These are phyloP conservation scores for Colletotrichum sidae DNA, from an alignment of 2,329 filamentous ascomycete species.

Conservation along the genomic window DNA sequence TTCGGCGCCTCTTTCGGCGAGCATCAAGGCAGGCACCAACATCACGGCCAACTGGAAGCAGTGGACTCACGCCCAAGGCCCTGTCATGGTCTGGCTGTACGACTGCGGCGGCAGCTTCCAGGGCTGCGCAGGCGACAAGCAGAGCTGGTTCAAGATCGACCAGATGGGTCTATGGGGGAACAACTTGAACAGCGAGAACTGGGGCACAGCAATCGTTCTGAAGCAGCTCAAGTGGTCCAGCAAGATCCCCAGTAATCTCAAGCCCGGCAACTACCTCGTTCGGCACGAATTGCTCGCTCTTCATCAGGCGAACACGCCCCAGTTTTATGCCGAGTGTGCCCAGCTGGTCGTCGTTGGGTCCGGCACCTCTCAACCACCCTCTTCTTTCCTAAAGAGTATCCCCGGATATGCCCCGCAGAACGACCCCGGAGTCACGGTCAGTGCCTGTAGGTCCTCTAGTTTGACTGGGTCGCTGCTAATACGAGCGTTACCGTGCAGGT, in stretches of 20 bases:
- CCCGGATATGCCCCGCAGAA: slow-evolving; percentile 56
- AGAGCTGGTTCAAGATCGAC: slow-evolving; percentile 71
- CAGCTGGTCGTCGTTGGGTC: slow-evolving; percentile 63
- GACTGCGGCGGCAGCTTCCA: slow-evolving; percentile 57
- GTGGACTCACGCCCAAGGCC: slow-evolving; percentile 69
- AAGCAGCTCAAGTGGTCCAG: slow-evolving; percentile 54
- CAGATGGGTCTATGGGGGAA: slow-evolving; percentile 61
- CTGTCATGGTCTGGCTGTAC: slow-evolving; percentile 69
- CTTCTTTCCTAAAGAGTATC: slow-evolving; percentile 56
- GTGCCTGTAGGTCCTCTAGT: slow-evolving; percentile 23
- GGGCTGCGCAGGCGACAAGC: slow-evolving; percentile 62
- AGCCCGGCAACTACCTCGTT: slow-evolving; percentile 66
- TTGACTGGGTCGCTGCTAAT: not conserved
- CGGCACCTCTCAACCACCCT: slow-evolving; percentile 56
- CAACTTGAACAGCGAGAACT: slow-evolving; percentile 56
- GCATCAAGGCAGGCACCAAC: slow-evolving; percentile 58
- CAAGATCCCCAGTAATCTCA: slow-evolving; percentile 60
- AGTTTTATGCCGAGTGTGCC: slow-evolving; percentile 69
- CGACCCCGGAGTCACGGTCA: slow-evolving; percentile 60
- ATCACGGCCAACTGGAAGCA: slow-evolving; percentile 65
- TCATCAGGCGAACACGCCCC: slow-evolving; percentile 62
- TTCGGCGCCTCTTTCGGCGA: slow-evolving; percentile 56
- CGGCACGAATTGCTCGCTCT: slow-evolving; percentile 68
- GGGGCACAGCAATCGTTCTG: slow-evolving; percentile 60
- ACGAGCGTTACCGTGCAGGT: not conserved